These are phyloP conservation scores for Botrytis tulipae DNA, from an alignment of 2,329 filamentous ascomycete genomes.

Conservation along the genomic window DNA sequence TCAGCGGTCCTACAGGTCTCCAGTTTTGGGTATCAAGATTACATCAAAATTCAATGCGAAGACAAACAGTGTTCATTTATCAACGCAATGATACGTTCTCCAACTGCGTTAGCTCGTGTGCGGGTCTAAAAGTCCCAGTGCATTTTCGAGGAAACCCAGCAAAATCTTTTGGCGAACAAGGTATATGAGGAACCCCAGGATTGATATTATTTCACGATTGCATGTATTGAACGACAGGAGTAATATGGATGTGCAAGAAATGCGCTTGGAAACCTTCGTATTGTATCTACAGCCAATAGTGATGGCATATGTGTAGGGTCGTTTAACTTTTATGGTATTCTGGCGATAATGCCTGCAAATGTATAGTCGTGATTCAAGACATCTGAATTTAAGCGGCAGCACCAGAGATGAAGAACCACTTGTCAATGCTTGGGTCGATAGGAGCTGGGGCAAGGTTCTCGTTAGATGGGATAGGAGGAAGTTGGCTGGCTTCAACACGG, in stretches of 20 bases:
- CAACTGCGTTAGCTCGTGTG: background rate
- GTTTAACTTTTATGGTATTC: conserved; percentile 24
- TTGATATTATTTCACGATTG: background rate
- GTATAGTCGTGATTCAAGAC: conserved; percentile 11
- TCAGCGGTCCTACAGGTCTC: background rate
- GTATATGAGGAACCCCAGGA: no score
- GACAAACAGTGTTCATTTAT: background rate
- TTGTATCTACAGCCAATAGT: conserved; percentile 13
- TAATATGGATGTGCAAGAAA: background rate
- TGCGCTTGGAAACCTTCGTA: background rate
- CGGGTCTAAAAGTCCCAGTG: no score
- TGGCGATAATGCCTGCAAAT: conserved; percentile 22
- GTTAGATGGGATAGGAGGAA: conserved; percentile 73
- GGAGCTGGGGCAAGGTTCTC: conserved; percentile 81
- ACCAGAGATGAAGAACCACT: conserved; percentile 99
- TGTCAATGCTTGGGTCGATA: conserved; percentile 96
- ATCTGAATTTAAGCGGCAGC: conserved; percentile 69
- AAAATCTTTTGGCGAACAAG: background rate
- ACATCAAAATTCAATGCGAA: conserved; percentile 3
- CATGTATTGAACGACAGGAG: conserved; percentile 1
- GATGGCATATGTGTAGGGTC: conserved; percentile 12
- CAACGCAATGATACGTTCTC: background rate
- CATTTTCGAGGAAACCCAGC: background rate
- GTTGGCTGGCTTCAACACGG: conserved; percentile 66
- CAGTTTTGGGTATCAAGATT: background rate